A percentile compares a stretch with the other conserved stretches of the same genome.
These are phyloP conservation scores for Coemansia sp. DNA, from an alignment of 192 early-diverging fungal species.

Conservation along the genomic window DNA sequence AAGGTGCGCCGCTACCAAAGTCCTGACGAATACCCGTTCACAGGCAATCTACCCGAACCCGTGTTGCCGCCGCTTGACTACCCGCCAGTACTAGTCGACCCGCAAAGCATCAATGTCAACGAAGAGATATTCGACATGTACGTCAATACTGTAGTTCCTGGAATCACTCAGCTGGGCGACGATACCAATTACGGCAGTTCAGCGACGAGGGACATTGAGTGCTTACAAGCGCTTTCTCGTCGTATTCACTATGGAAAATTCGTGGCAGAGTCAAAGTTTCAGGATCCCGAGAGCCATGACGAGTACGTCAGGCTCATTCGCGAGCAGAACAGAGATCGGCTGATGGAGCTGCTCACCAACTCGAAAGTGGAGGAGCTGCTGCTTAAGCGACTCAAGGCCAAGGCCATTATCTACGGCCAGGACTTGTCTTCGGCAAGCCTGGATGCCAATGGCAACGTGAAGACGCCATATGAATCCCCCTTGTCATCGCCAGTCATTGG, in stretches of 20 bases:
- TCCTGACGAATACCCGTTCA: constrained; percentile 98
- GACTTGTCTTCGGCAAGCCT: constrained; percentile 63
- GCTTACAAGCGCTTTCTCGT: constrained; percentile 86
- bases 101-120: constrained; percentile 89
- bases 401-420: constrained; percentile 94
- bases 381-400: constrained; percentile 78
- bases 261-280: constrained; percentile 97
- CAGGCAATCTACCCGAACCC: constrained; percentile 77
- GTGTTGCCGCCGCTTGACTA: constrained; percentile 84
- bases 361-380: constrained; percentile 80
- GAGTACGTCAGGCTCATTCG: constrained; percentile 79
- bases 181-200: constrained; percentile 92
- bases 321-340: constrained; percentile 68
- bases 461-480: neutral
- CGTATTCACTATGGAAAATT: constrained; percentile 99
- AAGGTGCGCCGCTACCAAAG: constrained; percentile 79
- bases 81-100: constrained; percentile 71
- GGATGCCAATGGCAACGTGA: constrained; percentile 23
- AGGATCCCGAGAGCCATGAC: constrained; percentile 71
- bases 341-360: constrained; percentile 91
- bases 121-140: constrained; percentile 82
- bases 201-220: constrained; percentile 93
- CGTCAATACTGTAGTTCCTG: constrained; percentile 76
- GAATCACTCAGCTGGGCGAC: constrained; percentile 72
- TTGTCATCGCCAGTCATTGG: constrained; percentile 19